Conservation (phyloP, 805 yeast species). For the Candida dajiaensis region DNA sequence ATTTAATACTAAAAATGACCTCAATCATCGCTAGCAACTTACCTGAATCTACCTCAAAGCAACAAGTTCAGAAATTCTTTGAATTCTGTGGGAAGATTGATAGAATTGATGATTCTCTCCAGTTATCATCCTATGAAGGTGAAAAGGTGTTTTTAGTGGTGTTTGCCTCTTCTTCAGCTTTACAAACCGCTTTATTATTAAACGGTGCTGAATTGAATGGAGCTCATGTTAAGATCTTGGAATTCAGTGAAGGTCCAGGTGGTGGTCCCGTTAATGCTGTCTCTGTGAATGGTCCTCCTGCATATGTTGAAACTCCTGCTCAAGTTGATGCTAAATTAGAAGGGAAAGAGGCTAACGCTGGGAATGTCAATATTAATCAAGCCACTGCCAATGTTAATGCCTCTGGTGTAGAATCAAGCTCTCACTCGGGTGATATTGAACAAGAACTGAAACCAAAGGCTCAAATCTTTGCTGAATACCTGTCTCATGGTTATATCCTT, state of each 20-base stretch:
- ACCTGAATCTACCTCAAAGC: constrained; percentile 4
- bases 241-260: constrained; percentile 22
- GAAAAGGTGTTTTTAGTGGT: constrained; percentile 33
- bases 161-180: constrained; percentile 55
- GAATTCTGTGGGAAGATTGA: constrained; percentile 63
- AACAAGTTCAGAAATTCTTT: constrained; percentile 43
- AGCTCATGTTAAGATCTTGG: constrained; percentile 40
- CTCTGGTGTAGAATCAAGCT: background rate
- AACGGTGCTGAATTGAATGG: constrained; percentile 73
- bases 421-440: constrained; percentile 37
- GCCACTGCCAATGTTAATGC: constrained; percentile 1
- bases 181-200: constrained; percentile 62
- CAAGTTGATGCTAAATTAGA: constrained; percentile 1
- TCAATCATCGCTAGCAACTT: constrained; percentile 3
- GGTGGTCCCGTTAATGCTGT: constrained; percentile 6
- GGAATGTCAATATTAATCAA: background rate
- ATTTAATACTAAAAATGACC: constrained; percentile 1
- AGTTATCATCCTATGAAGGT: constrained; percentile 4
- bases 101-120: constrained; percentile 13
- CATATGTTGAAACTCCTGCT: constrained; percentile 7
- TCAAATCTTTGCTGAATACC: constrained; percentile 68
- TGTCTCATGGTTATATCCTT: constrained; percentile 66
- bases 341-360: background rate
- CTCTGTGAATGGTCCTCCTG: constrained; percentile 6
- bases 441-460: constrained; percentile 78